A percentile compares a stretch with the other conserved stretches of the same genome.
These are phyloP conservation scores for Alternaria solani DNA, from an alignment of 2,329 filamentous ascomycete species.

Conservation along the genomic window DNA sequence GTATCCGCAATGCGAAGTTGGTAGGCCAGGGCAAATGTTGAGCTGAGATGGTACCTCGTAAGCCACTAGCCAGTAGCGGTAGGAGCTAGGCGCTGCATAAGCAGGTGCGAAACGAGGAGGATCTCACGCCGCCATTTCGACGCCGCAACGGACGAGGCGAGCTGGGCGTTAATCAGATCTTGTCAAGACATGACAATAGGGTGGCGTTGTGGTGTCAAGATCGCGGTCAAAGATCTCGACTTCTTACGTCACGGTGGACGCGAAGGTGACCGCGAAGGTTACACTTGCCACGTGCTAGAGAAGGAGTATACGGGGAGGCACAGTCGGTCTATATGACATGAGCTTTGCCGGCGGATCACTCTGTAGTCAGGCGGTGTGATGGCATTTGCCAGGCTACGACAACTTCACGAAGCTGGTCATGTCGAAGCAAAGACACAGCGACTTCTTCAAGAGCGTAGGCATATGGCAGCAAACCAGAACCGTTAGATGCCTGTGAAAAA, in stretches of 20 bases:
- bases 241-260: neutral
- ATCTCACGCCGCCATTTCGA: conserved; percentile 27
- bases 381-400: no score
- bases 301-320: no score
- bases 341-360: no score
- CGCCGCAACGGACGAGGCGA: neutral
- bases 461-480: neutral
- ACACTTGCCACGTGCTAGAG: no score
- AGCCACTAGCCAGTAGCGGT: conserved; percentile 8
- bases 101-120: conserved; percentile 13
- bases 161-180: neutral
- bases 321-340: no score
- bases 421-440: no score
- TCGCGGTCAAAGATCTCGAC: neutral
- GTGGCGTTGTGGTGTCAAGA: neutral
- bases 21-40: neutral
- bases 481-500: neutral
- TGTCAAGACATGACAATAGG: neutral
- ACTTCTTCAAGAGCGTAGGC: neutral
- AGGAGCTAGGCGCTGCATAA: conserved; percentile 21
- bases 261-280: no score
- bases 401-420: no score
- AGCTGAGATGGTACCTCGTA: conserved; percentile 12
- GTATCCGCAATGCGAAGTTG: no score
- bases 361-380: no score